Conservation (phyloP, 768 basidiomycete species). For the Pluteus cervinus region DNA sequence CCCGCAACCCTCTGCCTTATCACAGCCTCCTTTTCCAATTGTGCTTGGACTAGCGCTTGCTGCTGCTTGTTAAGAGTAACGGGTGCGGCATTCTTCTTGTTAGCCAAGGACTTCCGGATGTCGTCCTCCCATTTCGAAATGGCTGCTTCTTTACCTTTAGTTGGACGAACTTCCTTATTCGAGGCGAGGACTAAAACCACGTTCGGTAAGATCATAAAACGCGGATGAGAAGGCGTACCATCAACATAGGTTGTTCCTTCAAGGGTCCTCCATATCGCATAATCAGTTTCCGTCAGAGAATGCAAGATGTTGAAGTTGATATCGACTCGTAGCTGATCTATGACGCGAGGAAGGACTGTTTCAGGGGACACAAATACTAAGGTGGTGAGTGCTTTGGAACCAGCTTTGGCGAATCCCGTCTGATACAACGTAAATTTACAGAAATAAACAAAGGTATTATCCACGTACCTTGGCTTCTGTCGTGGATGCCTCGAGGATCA, state of each 20-base stretch:
- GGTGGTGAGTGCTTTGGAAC: slow-evolving; percentile 69
- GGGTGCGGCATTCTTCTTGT: slow-evolving; percentile 58
- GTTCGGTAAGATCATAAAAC: not conserved
- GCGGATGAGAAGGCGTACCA: slow-evolving; percentile 39
- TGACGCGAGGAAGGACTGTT: slow-evolving; percentile 58
- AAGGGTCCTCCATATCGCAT: slow-evolving; percentile 83
- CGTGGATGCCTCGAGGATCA: slow-evolving; percentile 42
- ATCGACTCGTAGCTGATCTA: slow-evolving; percentile 60
- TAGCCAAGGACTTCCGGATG: slow-evolving; percentile 76
- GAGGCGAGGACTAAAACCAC: slow-evolving; percentile 53
- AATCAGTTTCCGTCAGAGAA: slow-evolving; percentile 62
- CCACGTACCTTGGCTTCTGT: slow-evolving; percentile 40
- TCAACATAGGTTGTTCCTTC: slow-evolving; percentile 78
- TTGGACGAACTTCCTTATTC: slow-evolving; percentile 43
- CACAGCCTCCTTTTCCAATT: slow-evolving; percentile 72
- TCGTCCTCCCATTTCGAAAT: slow-evolving; percentile 96
- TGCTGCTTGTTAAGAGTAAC: slow-evolving; percentile 76
- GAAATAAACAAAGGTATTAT: not conserved
- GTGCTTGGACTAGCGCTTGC: slow-evolving; percentile 74
- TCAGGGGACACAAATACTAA: slow-evolving; percentile 76
- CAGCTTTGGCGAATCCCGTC: slow-evolving; percentile 57
- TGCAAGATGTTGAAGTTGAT: slow-evolving; percentile 56
- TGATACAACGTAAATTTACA: slow-evolving; percentile 12
- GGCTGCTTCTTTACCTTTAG: slow-evolving; percentile 83
- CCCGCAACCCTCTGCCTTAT: slow-evolving; percentile 54